Evolutionary conservation across 306 rosid species (phyloP), one percentile per base, ranked within the genome.

Genomic region (Luffa aegyptiaca): DNA sequence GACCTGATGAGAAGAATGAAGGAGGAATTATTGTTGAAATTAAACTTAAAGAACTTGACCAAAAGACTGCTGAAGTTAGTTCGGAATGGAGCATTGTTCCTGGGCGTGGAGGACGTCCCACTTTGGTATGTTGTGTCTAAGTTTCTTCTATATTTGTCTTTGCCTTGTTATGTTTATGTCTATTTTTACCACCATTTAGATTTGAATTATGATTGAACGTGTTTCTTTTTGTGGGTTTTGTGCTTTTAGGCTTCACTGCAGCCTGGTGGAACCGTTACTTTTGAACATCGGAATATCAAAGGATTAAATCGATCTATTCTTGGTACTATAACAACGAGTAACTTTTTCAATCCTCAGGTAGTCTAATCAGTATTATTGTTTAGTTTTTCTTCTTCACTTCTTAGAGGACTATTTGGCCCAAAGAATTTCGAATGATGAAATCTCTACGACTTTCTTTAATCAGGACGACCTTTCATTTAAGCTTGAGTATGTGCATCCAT

Each of bases 21-120:
- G 99, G 99, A 84, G 97, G 94, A 58, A 93, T 95, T 58, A 86
- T 93, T 77, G 97, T 95, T 66, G 99, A 95, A 82, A 89, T 95
- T 76, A 95, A 95, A 88, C 88, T 95, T 17, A 93, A 91, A 80
- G 99, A 95, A 82, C 86, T 91, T 26, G 99, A 95, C 35, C 99
- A 91, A 82, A 95, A 95, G 87, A 89, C 96, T 0, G 97, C 99
- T 10, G 99, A 93, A 87, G 96, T 95, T 79, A 88, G 92, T 88
- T 87, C 99, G 8, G 97, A 95, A 76, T 95, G 97, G 99, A 90
- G 97, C 86, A 87, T 95, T 77, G 96, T 93, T 79, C 99, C 99
- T 69, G 99, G 99, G 74, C 92, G 96, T 42, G 93, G 93, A 55
- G 99, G 99, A 71, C 89, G 86, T 46, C 97, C 99, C 51, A 95